Conservation (phyloP, 1,139 yeast genomes). For the Debaryomyces coudertii region DNA sequence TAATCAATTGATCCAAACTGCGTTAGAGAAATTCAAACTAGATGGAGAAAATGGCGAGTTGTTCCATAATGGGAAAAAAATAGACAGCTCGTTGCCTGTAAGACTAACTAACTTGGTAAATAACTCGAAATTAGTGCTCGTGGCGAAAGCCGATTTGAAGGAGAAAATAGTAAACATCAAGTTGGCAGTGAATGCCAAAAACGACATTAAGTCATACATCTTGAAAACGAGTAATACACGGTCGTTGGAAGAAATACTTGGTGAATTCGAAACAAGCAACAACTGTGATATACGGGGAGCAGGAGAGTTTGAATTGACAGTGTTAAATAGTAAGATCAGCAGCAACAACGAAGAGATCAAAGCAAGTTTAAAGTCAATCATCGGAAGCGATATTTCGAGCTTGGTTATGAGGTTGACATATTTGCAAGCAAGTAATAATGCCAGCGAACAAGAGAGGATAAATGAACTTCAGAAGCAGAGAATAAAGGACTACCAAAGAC, state of each 20-base stretch:
- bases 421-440: slow-evolving; percentile 10
- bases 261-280: slow-evolving; percentile 15
- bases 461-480: slow-evolving; percentile 8
- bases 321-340: slow-evolving; percentile 12
- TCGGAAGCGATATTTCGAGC: slow-evolving; percentile 20
- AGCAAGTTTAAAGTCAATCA: slow-evolving; percentile 17
- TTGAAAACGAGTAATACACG: slow-evolving; percentile 15
- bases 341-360: slow-evolving; percentile 1
- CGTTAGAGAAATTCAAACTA: slow-evolving; percentile 32
- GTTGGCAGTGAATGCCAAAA: slow-evolving; percentile 22
- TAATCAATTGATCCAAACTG: slow-evolving; percentile 29
- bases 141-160: slow-evolving; percentile 18
- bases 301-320: slow-evolving; percentile 12
- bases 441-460: slow-evolving; percentile 14
- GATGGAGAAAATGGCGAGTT: slow-evolving; percentile 27
- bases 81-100: slow-evolving; percentile 38
- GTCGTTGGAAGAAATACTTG: slow-evolving; percentile 17
- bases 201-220: slow-evolving; percentile 16
- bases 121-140: slow-evolving; percentile 33
- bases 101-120: slow-evolving; percentile 38
- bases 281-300: slow-evolving; percentile 8
- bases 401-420: slow-evolving; percentile 27
- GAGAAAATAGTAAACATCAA: slow-evolving; percentile 28
- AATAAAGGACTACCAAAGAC: slow-evolving; percentile 10
- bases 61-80: slow-evolving; percentile 30